Conservation (phyloP, 495 filamentous ascomycete genomes). For the Aspergillus avenaceus region DNA sequence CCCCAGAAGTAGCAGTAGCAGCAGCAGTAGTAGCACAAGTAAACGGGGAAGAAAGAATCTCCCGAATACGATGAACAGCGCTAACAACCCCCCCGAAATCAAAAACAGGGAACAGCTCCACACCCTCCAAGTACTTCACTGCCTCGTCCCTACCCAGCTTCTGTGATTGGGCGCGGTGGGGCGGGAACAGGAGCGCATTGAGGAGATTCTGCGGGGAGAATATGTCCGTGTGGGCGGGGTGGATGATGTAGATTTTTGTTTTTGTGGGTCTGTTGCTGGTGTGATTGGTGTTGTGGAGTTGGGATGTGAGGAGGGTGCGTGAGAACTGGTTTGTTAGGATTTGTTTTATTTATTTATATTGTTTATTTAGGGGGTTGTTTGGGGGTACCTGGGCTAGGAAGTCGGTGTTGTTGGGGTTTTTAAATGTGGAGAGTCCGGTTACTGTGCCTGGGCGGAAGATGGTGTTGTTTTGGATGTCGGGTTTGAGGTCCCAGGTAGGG, state of each 20-base stretch:
- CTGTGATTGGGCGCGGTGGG: constrained; percentile 20
- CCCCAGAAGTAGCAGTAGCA: neutral
- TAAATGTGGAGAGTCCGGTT: constrained; percentile 37
- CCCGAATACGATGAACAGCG: too few species aligned
- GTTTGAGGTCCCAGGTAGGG: constrained; percentile 28
- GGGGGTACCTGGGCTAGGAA: constrained; percentile 34
- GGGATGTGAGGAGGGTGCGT: constrained; percentile 18
- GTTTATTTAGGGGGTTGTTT: too few species aligned
- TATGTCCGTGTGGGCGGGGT: constrained; percentile 79
- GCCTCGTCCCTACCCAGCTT: constrained; percentile 31
- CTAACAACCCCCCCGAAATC: too few species aligned
- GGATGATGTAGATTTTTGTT: constrained; percentile 41
- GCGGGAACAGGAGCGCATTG: constrained; percentile 19
- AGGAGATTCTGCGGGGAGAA: constrained; percentile 72
- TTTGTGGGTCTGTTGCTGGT: constrained; percentile 2
- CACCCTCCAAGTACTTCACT: constrained; percentile 31
- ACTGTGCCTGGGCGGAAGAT: constrained; percentile 32
- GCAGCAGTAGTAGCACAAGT: neutral
- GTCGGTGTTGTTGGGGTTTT: constrained; percentile 22
- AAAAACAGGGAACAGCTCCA: constrained; percentile 36
- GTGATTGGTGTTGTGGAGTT: constrained; percentile 9
- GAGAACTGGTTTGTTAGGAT: constrained; percentile 21
- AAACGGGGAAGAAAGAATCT: too few species aligned
- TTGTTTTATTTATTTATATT: too few species aligned
- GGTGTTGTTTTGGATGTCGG: constrained; percentile 21